These are phyloP conservation scores for Penicillium sp. DNA, from an alignment of 2,329 filamentous ascomycete genomes.

Conservation along the genomic window DNA sequence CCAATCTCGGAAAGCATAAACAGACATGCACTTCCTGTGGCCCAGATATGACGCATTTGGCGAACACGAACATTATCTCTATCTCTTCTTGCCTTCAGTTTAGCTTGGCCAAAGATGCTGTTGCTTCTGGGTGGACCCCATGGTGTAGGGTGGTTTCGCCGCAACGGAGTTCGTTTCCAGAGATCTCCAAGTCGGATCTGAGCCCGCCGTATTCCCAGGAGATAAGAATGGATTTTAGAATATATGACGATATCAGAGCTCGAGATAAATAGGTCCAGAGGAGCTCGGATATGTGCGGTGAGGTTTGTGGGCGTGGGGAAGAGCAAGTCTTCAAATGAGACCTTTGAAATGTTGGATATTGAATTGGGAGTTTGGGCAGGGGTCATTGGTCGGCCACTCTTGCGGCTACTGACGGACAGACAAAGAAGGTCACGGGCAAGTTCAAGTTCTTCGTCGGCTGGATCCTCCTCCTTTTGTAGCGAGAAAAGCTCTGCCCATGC, in stretches of 20 bases:
- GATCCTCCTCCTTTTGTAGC: constrained; percentile 74
- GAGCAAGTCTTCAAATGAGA: constrained; percentile 71
- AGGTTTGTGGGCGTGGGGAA: constrained; percentile 74
- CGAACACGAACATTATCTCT: constrained; percentile 62
- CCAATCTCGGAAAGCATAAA: constrained; percentile 88
- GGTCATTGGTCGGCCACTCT: constrained; percentile 29
- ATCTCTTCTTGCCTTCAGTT: constrained; percentile 61
- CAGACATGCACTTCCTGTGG: constrained; percentile 78
- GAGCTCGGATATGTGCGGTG: constrained; percentile 70
- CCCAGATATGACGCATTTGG: constrained; percentile 81
- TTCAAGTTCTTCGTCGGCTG: constrained; percentile 71
- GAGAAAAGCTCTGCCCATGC: constrained; percentile 79
- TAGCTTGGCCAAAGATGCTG: constrained; percentile 58
- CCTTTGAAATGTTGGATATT: constrained; percentile 41
- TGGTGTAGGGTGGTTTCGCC: constrained; percentile 73
- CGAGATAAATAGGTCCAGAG: constrained; percentile 83
- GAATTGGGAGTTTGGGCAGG: constrained; percentile 21
- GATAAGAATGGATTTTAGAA: constrained; percentile 80
- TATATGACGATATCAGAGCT: constrained; percentile 74
- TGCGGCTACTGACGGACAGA: constrained; percentile 52
- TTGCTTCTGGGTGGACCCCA: constrained; percentile 63
- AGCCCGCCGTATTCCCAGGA: constrained; percentile 79
- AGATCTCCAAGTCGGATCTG: constrained; percentile 80
- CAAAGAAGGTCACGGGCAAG: constrained; percentile 74
- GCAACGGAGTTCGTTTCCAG: constrained; percentile 79